Evolutionary conservation across 78 protist genomes (phyloP).

Genomic region (Bigelowiella natans): DNA sequence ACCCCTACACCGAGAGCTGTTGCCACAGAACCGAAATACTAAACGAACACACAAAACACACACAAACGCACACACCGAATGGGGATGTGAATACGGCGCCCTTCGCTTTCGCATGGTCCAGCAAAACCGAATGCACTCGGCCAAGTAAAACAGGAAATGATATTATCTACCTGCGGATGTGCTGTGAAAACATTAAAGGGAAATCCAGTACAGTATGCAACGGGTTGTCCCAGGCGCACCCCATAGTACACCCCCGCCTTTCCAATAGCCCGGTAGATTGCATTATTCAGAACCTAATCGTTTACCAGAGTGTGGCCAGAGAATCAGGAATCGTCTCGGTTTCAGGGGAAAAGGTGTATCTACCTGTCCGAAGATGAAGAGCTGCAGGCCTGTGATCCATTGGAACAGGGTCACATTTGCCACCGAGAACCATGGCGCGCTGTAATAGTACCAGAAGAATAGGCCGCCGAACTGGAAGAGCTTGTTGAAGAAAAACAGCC

Average conservation of each 20-base stretch:
- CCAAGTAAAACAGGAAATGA: too few species aligned
- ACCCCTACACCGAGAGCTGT: neutral
- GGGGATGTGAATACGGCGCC: too few species aligned
- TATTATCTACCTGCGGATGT: neutral
- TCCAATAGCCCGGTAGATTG: neutral
- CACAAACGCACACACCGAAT: too few species aligned
- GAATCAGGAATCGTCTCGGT: too few species aligned
- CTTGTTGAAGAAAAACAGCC: neutral
- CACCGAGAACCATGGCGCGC: neutral
- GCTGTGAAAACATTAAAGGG: constrained; percentile 9
- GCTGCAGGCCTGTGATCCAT: neutral
- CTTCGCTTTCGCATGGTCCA: too few species aligned
- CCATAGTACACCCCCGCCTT: constrained; percentile 8
- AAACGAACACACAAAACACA: too few species aligned
- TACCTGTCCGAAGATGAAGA: neutral
- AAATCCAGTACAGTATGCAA: neutral
- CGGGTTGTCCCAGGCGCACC: neutral
- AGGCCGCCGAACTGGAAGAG: neutral
- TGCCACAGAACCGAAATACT: neutral
- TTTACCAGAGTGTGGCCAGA: too few species aligned
- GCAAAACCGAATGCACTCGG: too few species aligned
- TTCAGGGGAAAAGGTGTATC: too few species aligned
- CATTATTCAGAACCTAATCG: neutral
- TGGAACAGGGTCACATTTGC: neutral
- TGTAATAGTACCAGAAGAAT: neutral